phyloP scores from a whole-genome alignment of 371 early-diverging fungal genomes.

The Apophysomyces ossiformis region DNA sequence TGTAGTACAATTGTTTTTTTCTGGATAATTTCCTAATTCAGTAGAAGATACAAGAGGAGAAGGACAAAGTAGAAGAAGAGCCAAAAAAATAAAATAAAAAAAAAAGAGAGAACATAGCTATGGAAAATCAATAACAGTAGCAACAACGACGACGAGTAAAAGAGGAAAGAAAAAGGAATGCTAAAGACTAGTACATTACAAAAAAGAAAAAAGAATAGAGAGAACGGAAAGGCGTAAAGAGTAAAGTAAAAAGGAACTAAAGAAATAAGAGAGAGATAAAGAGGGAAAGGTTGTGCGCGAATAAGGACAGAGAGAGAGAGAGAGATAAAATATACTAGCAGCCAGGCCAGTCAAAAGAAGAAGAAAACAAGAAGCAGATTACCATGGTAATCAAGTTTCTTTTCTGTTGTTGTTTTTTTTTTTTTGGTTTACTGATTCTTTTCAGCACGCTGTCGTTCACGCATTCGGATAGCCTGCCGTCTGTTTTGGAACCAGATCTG shows the following conservation, averaged over 20 bases:
- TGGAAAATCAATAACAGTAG: no score
- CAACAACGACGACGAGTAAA: no score
- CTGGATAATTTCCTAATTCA: conserved; percentile 5
- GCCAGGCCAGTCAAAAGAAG: background rate
- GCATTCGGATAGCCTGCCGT: conserved; percentile 66
- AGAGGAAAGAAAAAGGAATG: background rate
- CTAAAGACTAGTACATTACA: background rate
- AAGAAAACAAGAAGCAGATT: background rate
- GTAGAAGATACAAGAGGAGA: background rate
- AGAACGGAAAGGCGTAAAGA: background rate
- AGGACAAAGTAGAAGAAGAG: no score
- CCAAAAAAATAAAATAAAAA: background rate
- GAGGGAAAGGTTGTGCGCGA: background rate
- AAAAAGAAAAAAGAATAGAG: background rate
- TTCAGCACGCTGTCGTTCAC: conserved; percentile 39
- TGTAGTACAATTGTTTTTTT: conserved; percentile 6
- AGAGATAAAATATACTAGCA: background rate
- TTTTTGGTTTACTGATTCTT: conserved; percentile 16
- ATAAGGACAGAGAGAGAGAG: background rate
- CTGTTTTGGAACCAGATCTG: conserved; percentile 98
- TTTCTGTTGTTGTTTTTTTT: background rate
- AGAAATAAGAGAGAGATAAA: background rate
- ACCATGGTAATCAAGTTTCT: background rate
- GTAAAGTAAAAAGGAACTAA: background rate
- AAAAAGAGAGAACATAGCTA: background rate